Evolutionary conservation across 108 stramenopile species (phyloP).

Genomic region (Cyclotella sp.): DNA sequence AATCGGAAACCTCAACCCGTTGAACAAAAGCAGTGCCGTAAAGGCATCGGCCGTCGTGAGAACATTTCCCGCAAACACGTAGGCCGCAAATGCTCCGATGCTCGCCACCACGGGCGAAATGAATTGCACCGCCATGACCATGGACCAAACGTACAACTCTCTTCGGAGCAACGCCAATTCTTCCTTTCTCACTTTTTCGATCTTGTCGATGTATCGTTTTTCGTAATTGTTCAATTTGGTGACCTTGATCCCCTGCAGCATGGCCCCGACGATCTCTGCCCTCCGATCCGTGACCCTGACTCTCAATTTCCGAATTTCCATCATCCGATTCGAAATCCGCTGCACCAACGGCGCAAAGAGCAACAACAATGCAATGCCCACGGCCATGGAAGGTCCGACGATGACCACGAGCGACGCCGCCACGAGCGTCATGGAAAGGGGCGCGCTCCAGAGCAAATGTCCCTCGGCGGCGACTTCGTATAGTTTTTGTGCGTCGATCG

Average conservation of each 20-base stretch:
- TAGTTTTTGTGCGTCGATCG: slow-evolving; percentile 86
- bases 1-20: slow-evolving; percentile 85
- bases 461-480: slow-evolving; percentile 85
- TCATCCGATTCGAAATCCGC: slow-evolving; percentile 62
- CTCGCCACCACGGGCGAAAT: slow-evolving; percentile 74
- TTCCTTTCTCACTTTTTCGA: slow-evolving; percentile 50
- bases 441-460: slow-evolving; percentile 90
- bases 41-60: slow-evolving; percentile 81
- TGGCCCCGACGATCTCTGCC: slow-evolving; percentile 70
- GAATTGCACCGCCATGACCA: slow-evolving; percentile 78
- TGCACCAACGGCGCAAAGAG: slow-evolving; percentile 76
- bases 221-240: slow-evolving; percentile 87
- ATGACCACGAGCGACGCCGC: slow-evolving; percentile 63
- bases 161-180: slow-evolving; percentile 62
- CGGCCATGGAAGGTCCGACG: slow-evolving; percentile 72
- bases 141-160: slow-evolving; percentile 78
- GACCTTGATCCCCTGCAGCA: slow-evolving; percentile 77
- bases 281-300: slow-evolving; percentile 77
- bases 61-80: slow-evolving; percentile 60
- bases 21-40: slow-evolving; percentile 75
- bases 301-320: slow-evolving; percentile 63
- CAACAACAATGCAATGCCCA: slow-evolving; percentile 74
- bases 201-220: slow-evolving; percentile 53
- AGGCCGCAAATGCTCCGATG: slow-evolving; percentile 71
- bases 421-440: slow-evolving; percentile 79